Conservation (phyloP, 805 yeast genomes). For the Candida ulmi region DNA sequence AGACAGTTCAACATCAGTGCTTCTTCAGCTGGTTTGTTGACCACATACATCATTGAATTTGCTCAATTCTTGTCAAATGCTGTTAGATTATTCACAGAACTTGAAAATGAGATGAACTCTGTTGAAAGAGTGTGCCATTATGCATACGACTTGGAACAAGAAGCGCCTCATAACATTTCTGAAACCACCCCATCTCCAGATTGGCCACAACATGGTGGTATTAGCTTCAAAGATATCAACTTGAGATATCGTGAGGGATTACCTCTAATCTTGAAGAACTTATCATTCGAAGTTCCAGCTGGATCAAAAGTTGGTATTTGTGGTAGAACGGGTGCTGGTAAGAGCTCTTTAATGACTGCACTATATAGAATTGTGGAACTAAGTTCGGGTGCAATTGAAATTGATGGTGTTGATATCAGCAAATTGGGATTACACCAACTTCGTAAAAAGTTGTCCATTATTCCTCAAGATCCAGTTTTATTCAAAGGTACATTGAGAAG, state of each 20-base stretch:
- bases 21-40: constrained; percentile 59
- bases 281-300: constrained; percentile 37
- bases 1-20: constrained; percentile 53
- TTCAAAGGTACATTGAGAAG: constrained; percentile 66
- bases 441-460: constrained; percentile 60
- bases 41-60: constrained; percentile 52
- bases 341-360: constrained; percentile 56
- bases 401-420: constrained; percentile 64
- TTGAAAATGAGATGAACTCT: constrained; percentile 59
- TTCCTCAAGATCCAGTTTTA: constrained; percentile 80
- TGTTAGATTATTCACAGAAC: constrained; percentile 56
- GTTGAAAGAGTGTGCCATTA: constrained; percentile 68
- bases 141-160: constrained; percentile 59
- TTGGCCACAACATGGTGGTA: constrained; percentile 42
- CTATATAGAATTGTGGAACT: constrained; percentile 58
- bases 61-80: constrained; percentile 49
- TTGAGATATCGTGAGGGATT: constrained; percentile 47
- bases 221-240: constrained; percentile 41
- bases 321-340: constrained; percentile 67
- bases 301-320: constrained; percentile 58
- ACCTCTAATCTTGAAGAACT: constrained; percentile 44
- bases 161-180: constrained; percentile 50
- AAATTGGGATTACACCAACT: constrained; percentile 58
- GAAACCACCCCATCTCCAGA: constrained; percentile 20
- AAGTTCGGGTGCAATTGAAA: constrained; percentile 47